phyloP scores from a whole-genome alignment of 1,284 basidiomycete species.

The Apiotrichum gracile region DNA sequence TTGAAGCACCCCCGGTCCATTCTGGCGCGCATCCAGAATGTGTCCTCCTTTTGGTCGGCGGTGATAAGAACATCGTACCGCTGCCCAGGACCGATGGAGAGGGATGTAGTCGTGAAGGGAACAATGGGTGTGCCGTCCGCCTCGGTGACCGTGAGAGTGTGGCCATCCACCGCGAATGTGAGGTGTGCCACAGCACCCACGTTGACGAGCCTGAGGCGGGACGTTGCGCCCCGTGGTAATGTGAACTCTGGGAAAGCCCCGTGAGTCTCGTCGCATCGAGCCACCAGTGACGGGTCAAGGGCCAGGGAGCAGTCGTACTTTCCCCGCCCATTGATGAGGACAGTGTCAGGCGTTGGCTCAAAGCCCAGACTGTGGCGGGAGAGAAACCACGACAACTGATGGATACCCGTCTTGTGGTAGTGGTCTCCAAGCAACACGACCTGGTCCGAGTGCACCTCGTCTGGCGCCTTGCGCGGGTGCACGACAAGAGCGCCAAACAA shows the following conservation, averaged over 20 bases:
- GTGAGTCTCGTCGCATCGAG: background rate
- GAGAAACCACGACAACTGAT: background rate
- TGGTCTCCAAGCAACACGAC: conserved; percentile 17
- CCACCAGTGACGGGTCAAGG: background rate
- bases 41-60: conserved; percentile 18
- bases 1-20: conserved; percentile 12
- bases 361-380: background rate
- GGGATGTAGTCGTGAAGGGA: conserved; percentile 20
- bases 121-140: conserved; percentile 21
- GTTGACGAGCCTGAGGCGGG: conserved; percentile 22
- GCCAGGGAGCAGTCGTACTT: background rate
- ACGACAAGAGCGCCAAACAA: conserved; percentile 24
- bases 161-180: conserved; percentile 24
- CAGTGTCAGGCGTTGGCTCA: background rate
- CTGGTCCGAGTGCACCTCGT: conserved; percentile 9
- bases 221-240: background rate
- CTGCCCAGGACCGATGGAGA: conserved; percentile 25
- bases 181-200: conserved; percentile 4
- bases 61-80: conserved; percentile 35
- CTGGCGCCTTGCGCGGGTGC: conserved; percentile 6
- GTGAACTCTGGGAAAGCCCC: background rate
- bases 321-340: background rate
- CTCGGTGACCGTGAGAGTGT: conserved; percentile 26
- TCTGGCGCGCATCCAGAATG: conserved; percentile 34
- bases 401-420: conserved; percentile 12